These are phyloP conservation scores for Backusella parvicylindrica DNA, from an alignment of 192 early-diverging fungal species.

Conservation along the genomic window DNA sequence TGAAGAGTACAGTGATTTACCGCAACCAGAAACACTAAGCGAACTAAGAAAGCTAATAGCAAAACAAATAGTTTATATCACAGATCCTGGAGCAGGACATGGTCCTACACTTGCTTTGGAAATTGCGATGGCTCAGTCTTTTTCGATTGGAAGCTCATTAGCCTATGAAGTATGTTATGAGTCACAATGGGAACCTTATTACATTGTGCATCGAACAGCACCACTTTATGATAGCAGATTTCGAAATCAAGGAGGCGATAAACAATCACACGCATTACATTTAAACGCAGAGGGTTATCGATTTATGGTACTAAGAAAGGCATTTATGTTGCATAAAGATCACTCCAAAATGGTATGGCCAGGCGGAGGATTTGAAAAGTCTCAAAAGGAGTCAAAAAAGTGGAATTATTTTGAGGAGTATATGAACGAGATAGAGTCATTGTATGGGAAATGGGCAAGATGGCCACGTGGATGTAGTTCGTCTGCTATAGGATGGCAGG, in stretches of 20 bases:
- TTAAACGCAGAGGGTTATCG: constrained; percentile 45
- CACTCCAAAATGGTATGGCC: constrained; percentile 48
- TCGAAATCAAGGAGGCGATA: constrained; percentile 53
- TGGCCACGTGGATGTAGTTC: constrained; percentile 52
- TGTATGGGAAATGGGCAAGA: constrained; percentile 41
- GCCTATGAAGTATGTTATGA: constrained; percentile 52
- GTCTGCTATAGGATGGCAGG: constrained; percentile 38
- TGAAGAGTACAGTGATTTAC: constrained; percentile 26
- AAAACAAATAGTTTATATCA: constrained; percentile 41
- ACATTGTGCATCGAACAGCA: constrained; percentile 35
- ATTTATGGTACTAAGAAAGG: constrained; percentile 40
- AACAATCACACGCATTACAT: constrained; percentile 49
- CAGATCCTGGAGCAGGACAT: constrained; percentile 50
- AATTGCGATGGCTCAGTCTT: constrained; percentile 27
- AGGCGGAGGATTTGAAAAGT: constrained; percentile 38
- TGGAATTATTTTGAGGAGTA: constrained; percentile 48
- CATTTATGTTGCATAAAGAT: constrained; percentile 51
- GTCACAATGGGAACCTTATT: constrained; percentile 59
- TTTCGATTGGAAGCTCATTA: constrained; percentile 8
- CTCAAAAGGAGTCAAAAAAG: constrained; percentile 28
- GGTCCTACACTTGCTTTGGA: constrained; percentile 43
- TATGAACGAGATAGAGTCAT: constrained; percentile 34
- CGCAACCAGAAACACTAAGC: constrained; percentile 31
- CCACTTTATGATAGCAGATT: constrained; percentile 53
- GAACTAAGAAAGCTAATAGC: constrained; percentile 37